Conservation (phyloP, 2,329 filamentous ascomycete species). For the Cephalotrichum gorgonifer region DNA sequence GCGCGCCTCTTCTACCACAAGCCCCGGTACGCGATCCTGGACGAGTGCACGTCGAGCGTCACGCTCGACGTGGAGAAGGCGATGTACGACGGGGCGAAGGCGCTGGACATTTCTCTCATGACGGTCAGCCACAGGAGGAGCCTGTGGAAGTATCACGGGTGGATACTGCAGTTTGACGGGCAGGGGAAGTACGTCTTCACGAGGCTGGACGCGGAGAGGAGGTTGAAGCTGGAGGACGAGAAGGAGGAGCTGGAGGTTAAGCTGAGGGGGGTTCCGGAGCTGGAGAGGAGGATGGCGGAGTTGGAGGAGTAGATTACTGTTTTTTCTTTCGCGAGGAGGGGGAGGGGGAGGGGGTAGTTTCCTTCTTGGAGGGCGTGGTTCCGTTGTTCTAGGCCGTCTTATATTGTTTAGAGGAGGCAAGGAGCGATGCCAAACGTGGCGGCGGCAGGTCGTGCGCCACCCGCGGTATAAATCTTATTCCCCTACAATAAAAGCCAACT, state of each 20-base stretch:
- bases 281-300: conserved; percentile 77
- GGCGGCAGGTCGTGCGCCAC: too few relatives aligned
- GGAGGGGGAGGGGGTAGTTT: too few relatives aligned
- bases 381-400: too few relatives aligned
- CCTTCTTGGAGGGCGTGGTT: too few relatives aligned
- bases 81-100: conserved; percentile 97
- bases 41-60: conserved; percentile 94
- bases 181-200: conserved; percentile 89
- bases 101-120: conserved; percentile 87
- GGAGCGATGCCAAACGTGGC: too few relatives aligned
- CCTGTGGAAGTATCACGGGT: conserved; percentile 92
- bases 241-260: conserved; percentile 86
- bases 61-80: conserved; percentile 87
- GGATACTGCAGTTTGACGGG: conserved; percentile 93
- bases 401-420: too few relatives aligned
- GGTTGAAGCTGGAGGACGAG: conserved; percentile 85
- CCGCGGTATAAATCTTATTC: too few relatives aligned
- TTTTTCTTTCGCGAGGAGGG: too few relatives aligned
- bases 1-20: conserved; percentile 89
- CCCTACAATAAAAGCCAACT: too few relatives aligned
- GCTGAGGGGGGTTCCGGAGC: conserved; percentile 75
- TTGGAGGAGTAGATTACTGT: conserved; percentile 33
- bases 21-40: conserved; percentile 87
- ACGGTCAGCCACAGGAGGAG: conserved; percentile 87
- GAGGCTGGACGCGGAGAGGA: conserved; percentile 73